Base-by-base conservation (phyloP, 2,329 filamentous ascomycete species). In the Penicillium sclerotiorum region DNA sequence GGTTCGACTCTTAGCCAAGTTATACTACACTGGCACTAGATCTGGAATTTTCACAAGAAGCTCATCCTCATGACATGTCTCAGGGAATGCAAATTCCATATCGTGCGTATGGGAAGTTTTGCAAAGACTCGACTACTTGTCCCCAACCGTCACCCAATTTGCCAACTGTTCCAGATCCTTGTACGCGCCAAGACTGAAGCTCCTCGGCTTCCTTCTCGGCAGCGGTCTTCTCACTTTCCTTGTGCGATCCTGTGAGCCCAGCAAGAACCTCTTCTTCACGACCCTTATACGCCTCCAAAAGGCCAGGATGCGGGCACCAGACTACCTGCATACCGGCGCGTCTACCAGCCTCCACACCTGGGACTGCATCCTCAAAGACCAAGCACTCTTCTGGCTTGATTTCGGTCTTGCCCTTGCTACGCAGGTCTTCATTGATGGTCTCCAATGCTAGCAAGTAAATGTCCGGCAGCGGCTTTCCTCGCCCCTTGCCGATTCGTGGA, bases 311-410 rank as follows among this genome's bases (percentile, higher is more conserved):
- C 20, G 94, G 94, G 60, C 85, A 87, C 94, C 94, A 99, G 1
- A 96, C 79, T 11, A 95, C 91, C 58, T 93, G 85, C 93, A 97
- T 97, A 0, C 93, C 93, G 0, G 94, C 94, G 58, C 94, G 83
- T 45, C 94, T 79, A 4, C 91, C 94, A 2, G 90, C 85, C 73
- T 99, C 94, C 2, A 96, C 90, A 4, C 94, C 94, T 0, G 91
- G 90, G 1, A 97, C 92, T 38, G 87, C 90, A 71, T 99, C 94
- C 73, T 99, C 94, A 63, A 99, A 97, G 0, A 97, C 94, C 13
- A 99, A 78, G 67, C 94, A 97, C 72, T 97, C 93, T 59, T 89
- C 88, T 0, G 91, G 90, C 46, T 68, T 78, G 55, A 99, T 86
- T 45, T 79, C 77, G 51, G 81, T 75, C 57, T 80, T 75, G 44